A percentile compares a stretch with the other conserved stretches of the same genome.
Conservation (phyloP, 768 basidiomycete species). For the Leccinum uliginosum region DNA sequence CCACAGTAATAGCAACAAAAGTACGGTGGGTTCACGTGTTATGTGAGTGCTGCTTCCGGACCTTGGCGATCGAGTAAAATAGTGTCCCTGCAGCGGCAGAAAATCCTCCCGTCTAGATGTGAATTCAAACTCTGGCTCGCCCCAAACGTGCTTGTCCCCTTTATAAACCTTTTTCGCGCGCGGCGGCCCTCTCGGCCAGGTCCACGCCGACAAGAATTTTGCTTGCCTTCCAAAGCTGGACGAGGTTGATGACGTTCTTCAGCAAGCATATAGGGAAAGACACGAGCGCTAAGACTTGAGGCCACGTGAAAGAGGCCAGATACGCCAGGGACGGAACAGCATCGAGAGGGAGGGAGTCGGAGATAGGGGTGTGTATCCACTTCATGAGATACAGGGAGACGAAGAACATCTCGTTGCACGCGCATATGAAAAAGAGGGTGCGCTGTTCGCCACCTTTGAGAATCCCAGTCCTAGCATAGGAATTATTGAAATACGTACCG, state of each 20-base stretch:
- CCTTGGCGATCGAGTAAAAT: conserved; percentile 2
- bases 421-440: conserved; percentile 89
- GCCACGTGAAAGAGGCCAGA: conserved; percentile 56
- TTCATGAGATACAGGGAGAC: conserved; percentile 92
- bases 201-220: conserved; percentile 94
- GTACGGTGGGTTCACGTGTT: conserved; percentile 8
- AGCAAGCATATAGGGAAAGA: conserved; percentile 64
- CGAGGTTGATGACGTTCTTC: conserved; percentile 93
- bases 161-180: conserved; percentile 36
- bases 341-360: conserved; percentile 14
- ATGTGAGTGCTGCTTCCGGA: conserved; percentile 1
- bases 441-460: conserved; percentile 40
- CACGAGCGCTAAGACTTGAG: conserved; percentile 61
- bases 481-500: conserved; percentile 49
- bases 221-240: conserved; percentile 97
- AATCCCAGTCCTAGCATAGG: background rate
- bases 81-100: conserved; percentile 7
- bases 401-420: conserved; percentile 94
- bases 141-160: background rate
- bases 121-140: background rate
- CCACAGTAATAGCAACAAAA: conserved; percentile 4
- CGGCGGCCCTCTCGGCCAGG: conserved; percentile 75
- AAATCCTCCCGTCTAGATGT: conserved; percentile 13
- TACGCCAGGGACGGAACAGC: conserved; percentile 14
- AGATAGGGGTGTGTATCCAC: conserved; percentile 73